Evolutionary conservation across 768 basidiomycete species (phyloP).

Genomic region (Tephrocybe sp.): DNA sequence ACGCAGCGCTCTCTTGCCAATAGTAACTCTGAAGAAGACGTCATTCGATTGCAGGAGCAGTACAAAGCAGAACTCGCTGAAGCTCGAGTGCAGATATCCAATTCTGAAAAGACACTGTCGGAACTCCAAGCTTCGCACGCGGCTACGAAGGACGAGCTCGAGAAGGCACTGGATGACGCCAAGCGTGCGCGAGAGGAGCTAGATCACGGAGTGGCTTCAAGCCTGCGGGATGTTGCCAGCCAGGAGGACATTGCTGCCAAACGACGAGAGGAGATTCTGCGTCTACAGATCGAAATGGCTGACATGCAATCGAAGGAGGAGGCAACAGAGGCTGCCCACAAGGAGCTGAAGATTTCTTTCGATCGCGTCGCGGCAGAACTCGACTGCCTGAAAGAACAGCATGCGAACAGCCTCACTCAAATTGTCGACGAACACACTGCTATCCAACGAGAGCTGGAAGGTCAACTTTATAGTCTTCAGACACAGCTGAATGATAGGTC

Average conservation of each 20-base stretch:
- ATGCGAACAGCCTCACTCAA: slow-evolving; percentile 26
- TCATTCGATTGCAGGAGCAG: slow-evolving; percentile 29
- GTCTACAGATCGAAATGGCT: slow-evolving; percentile 11
- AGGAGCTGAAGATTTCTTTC: slow-evolving; percentile 14
- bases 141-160: slow-evolving; percentile 31
- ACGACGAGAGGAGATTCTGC: slow-evolving; percentile 6
- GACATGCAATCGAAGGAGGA: slow-evolving; percentile 6
- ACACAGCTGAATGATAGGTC: slow-evolving; percentile 32
- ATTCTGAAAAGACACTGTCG: slow-evolving; percentile 30
- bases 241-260: slow-evolving; percentile 9
- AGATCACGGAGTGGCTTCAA: slow-evolving; percentile 20
- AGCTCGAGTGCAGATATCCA: slow-evolving; percentile 34
- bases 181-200: slow-evolving; percentile 27
- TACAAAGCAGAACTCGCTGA: slow-evolving; percentile 34
- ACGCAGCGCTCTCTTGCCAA: slow-evolving; percentile 20
- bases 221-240: slow-evolving; percentile 7
- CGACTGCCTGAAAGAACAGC: slow-evolving; percentile 22
- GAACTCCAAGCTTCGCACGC: slow-evolving; percentile 30
- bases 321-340: slow-evolving; percentile 15
- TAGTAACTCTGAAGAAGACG: slow-evolving; percentile 22
- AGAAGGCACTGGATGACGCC: slow-evolving; percentile 29
- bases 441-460: slow-evolving; percentile 28
- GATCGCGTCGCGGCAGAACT: slow-evolving; percentile 16
- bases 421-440: slow-evolving; percentile 25
- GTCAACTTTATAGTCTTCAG: slow-evolving; percentile 32